These are phyloP conservation scores for Nymphaea thermarum DNA, from an alignment of 164 flowering plant species.

Conservation along the genomic window DNA sequence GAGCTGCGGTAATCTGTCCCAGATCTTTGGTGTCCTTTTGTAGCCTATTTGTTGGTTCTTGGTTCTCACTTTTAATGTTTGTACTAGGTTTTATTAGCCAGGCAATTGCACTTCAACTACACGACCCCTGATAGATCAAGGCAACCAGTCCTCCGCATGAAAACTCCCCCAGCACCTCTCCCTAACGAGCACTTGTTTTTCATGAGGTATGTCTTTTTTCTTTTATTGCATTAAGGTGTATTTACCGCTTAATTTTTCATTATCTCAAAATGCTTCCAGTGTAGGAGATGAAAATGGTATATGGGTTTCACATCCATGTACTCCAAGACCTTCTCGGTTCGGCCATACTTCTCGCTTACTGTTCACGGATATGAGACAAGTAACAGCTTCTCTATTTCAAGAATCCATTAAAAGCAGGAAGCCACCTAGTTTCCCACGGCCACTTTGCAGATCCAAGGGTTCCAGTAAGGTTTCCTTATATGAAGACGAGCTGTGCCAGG, in stretches of 20 bases:
- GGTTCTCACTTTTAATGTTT: slow-evolving; percentile 6
- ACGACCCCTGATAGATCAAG: slow-evolving; percentile 91
- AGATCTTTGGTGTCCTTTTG: slow-evolving; percentile 4
- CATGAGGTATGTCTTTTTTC: slow-evolving; percentile 23
- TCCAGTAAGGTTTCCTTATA: slow-evolving; percentile 77
- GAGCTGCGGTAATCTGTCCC: slow-evolving; percentile 59
- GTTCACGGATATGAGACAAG: slow-evolving; percentile 46
- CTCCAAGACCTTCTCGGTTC: slow-evolving; percentile 83
- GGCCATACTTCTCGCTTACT: slow-evolving; percentile 67
- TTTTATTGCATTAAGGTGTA: neutral
- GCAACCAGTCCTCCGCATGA: slow-evolving; percentile 63
- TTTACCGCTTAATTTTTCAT: no score
- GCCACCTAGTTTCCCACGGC: slow-evolving; percentile 50
- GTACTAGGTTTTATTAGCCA: slow-evolving; percentile 55
- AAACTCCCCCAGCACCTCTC: slow-evolving; percentile 40
- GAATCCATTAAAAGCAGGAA: slow-evolving; percentile 50
- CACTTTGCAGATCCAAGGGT: slow-evolving; percentile 55
- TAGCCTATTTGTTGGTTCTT: neutral
- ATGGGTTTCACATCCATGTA: slow-evolving; percentile 38
- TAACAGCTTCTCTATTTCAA: slow-evolving; percentile 75
- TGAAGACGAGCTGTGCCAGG: slow-evolving; percentile 91
- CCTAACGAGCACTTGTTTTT: slow-evolving; percentile 87
- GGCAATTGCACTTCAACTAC: slow-evolving; percentile 71
- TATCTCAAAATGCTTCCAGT: slow-evolving; percentile 24
- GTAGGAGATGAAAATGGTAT: slow-evolving; percentile 41